Evolutionary conservation across 768 basidiomycete species (phyloP).

Genomic region (Mrakia blollopis): DNA sequence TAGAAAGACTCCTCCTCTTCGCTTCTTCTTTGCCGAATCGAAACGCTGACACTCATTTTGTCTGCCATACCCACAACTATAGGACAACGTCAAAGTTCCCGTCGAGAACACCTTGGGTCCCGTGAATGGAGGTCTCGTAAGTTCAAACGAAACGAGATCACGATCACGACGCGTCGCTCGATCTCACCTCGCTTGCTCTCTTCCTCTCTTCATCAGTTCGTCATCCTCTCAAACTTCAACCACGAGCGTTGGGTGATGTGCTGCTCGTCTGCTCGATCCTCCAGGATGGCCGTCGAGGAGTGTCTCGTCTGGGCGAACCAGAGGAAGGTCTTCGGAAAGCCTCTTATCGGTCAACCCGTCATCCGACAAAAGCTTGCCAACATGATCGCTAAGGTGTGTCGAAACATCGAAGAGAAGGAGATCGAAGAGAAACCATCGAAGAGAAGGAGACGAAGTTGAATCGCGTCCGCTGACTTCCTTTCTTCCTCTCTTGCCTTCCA

Average conservation of each 20-base stretch:
- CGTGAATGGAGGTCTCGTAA: constrained; percentile 69
- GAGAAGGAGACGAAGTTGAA: too few relatives aligned
- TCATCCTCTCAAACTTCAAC: constrained; percentile 32
- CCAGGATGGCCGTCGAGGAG: constrained; percentile 29
- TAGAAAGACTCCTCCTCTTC: constrained; percentile 53
- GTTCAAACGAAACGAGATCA: constrained; percentile 49
- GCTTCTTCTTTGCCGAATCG: constrained; percentile 64
- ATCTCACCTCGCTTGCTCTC: background rate
- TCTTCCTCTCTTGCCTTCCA: too few relatives aligned
- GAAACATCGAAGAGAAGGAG: too few relatives aligned
- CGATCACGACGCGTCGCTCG: background rate
- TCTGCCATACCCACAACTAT: constrained; percentile 43
- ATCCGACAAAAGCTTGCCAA: constrained; percentile 78
- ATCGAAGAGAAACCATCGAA: too few relatives aligned
- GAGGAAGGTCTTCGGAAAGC: constrained; percentile 87
- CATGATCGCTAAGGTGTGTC: constrained; percentile 67
- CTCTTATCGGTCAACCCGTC: constrained; percentile 67
- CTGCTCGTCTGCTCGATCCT: constrained; percentile 25
- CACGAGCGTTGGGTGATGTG: constrained; percentile 33
- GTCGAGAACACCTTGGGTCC: constrained; percentile 79
- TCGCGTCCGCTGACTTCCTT: too few relatives aligned
- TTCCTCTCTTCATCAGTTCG: constrained; percentile 40
- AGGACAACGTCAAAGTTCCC: constrained; percentile 70
- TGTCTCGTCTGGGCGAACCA: constrained; percentile 63
- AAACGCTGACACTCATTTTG: constrained; percentile 47